phyloP scores from a whole-genome alignment of 2,329 filamentous ascomycete genomes.

The Exophiala sp. region DNA sequence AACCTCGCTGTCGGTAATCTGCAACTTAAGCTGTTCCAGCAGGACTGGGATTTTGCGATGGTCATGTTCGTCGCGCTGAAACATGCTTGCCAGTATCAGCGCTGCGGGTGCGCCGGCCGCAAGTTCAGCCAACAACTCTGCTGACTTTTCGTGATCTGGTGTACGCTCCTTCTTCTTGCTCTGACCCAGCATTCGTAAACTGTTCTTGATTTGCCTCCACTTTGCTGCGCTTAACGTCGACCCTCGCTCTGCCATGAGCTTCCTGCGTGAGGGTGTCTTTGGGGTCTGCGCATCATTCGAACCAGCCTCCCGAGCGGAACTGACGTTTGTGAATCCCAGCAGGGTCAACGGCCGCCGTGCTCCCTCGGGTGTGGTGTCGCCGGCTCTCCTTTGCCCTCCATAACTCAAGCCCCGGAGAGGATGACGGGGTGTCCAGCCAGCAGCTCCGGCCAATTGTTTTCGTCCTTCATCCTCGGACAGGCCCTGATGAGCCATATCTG shows the following conservation, averaged over 20 bases:
- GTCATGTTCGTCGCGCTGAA: slow-evolving; percentile 92
- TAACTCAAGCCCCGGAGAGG: slow-evolving; percentile 51
- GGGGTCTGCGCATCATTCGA: slow-evolving; percentile 16
- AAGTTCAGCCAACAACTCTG: slow-evolving; percentile 91
- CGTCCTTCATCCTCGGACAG: slow-evolving; percentile 71
- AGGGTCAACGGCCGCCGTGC: slow-evolving; percentile 57
- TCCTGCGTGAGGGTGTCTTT: slow-evolving; percentile 35
- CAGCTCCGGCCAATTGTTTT: slow-evolving; percentile 51
- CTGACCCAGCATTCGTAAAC: slow-evolving; percentile 68
- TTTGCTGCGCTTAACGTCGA: slow-evolving; percentile 69
- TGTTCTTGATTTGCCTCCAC: slow-evolving; percentile 91
- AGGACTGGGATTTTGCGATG: slow-evolving; percentile 92
- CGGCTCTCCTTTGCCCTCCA: slow-evolving; percentile 49
- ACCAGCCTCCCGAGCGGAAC: slow-evolving; percentile 47
- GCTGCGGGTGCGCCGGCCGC: slow-evolving; percentile 88
- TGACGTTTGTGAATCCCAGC: slow-evolving; percentile 59
- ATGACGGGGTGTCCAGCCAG: slow-evolving; percentile 55
- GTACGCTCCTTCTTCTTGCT: slow-evolving; percentile 76
- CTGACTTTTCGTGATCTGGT: slow-evolving; percentile 90
- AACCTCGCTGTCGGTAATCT: slow-evolving; percentile 72
- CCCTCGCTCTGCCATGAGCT: slow-evolving; percentile 53
- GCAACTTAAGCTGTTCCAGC: slow-evolving; percentile 87
- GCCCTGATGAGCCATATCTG: slow-evolving; percentile 59
- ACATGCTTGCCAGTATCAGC: slow-evolving; percentile 92
- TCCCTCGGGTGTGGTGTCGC: slow-evolving; percentile 45